A percentile compares a stretch with the other conserved stretches of the same genome.
Conservation (phyloP, 192 early-diverging fungal genomes). For the Funneliformis mosseae region DNA sequence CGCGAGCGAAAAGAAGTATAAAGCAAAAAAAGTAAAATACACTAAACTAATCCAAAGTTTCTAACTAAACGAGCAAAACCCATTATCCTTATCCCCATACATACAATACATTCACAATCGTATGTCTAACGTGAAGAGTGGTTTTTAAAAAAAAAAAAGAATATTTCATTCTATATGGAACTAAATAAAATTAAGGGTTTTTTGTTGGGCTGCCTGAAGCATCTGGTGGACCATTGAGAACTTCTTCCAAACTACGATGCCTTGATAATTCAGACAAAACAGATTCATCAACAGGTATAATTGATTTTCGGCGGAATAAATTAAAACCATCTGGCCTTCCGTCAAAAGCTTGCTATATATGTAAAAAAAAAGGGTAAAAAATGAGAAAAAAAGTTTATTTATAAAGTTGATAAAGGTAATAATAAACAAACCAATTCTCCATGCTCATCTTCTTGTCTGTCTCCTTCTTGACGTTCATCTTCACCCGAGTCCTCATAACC, state of each 20-base stretch:
- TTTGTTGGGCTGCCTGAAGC: background rate
- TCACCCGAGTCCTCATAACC: conserved; percentile 4
- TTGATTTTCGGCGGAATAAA: conserved; percentile 63
- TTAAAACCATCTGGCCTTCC: conserved; percentile 42
- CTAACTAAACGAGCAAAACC: background rate
- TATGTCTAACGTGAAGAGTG: background rate
- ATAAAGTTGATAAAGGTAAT: background rate
- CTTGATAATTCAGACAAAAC: conserved; percentile 58
- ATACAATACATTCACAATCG: background rate
- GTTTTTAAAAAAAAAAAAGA: background rate
- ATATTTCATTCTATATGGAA: background rate
- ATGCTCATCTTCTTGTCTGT: conserved; percentile 16
- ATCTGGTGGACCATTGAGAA: conserved; percentile 39
- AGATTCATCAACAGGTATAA: conserved; percentile 67
- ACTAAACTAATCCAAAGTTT: conserved; percentile 9
- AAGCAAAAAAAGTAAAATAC: conserved; percentile 13
- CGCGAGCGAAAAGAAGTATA: background rate
- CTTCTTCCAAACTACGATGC: conserved; percentile 61
- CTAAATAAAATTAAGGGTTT: conserved; percentile 20
- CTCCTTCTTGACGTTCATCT: conserved; percentile 7
- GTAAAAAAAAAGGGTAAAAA: background rate
- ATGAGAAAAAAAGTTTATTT: too few species aligned
- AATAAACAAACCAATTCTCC: conserved; percentile 30
- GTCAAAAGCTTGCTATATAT: conserved; percentile 57
- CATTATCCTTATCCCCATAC: background rate